Conservation (phyloP, 768 basidiomycete genomes). For the Crucibulum laeve region DNA sequence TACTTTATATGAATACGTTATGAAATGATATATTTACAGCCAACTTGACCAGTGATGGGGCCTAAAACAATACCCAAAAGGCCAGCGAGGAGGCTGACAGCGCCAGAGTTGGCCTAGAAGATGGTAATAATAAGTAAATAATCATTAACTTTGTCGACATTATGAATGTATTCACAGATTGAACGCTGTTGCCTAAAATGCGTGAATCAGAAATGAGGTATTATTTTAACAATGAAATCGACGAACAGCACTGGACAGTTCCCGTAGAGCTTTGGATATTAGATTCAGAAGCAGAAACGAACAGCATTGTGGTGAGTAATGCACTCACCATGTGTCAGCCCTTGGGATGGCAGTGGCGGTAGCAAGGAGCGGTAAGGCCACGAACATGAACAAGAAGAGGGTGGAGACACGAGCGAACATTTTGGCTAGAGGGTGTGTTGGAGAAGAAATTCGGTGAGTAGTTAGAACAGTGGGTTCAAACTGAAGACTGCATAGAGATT, state of each 20-base stretch:
- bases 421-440: constrained; percentile 4
- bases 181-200: constrained; percentile 11
- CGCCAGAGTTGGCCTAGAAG: not conserved
- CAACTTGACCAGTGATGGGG: constrained; percentile 11
- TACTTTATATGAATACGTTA: not conserved
- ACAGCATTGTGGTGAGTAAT: too few relatives aligned
- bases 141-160: not conserved
- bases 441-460: not conserved
- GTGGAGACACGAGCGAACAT: constrained; percentile 17
- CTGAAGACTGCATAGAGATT: constrained; percentile 4
- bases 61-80: constrained; percentile 8
- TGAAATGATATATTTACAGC: constrained; percentile 8
- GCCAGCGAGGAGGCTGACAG: not conserved
- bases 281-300: not conserved
- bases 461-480: constrained; percentile 9
- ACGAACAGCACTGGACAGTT: constrained; percentile 11
- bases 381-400: constrained; percentile 11
- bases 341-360: constrained; percentile 13
- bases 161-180: constrained; percentile 7
- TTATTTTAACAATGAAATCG: not conserved
- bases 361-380: constrained; percentile 16
- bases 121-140: not conserved
- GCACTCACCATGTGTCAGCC: too few relatives aligned
- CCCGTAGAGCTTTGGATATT: constrained; percentile 15
- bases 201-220: not conserved